Percentiles rank a stretch among this genome's conserved stretches.
phyloP scores from a whole-genome alignment of 768 basidiomycete genomes.

The Hypholoma fasciculare region DNA sequence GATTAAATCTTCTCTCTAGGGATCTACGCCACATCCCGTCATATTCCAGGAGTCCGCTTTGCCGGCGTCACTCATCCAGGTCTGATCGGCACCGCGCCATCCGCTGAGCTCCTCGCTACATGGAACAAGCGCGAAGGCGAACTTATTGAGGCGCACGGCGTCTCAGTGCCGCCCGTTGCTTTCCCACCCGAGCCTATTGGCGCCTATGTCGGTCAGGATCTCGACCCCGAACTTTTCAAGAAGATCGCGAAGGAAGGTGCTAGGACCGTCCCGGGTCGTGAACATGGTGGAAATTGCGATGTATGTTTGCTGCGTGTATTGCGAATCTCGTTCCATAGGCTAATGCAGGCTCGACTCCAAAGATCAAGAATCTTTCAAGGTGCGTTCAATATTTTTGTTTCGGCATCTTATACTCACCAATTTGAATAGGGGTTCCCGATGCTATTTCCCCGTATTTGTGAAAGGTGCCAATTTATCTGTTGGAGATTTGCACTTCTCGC shows the following conservation, averaged over 20 bases:
- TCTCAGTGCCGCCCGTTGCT: slow-evolving; percentile 64
- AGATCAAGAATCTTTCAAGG: slow-evolving; percentile 80
- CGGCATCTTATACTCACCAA: neutral
- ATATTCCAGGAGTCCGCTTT: slow-evolving; percentile 79
- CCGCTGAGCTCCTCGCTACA: slow-evolving; percentile 64
- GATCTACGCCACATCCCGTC: slow-evolving; percentile 70
- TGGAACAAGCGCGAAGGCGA: slow-evolving; percentile 76
- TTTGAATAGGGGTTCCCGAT: slow-evolving; percentile 57
- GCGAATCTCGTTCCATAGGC: neutral
- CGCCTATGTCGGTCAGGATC: slow-evolving; percentile 70
- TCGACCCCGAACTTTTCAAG: slow-evolving; percentile 42
- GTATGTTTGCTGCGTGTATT: slow-evolving; percentile 30
- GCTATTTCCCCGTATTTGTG: slow-evolving; percentile 78
- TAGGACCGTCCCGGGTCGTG: slow-evolving; percentile 73
- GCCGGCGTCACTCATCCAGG: slow-evolving; percentile 79
- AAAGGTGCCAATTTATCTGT: slow-evolving; percentile 76
- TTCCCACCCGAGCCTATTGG: slow-evolving; percentile 60
- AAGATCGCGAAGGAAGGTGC: slow-evolving; percentile 69
- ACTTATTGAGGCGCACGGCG: slow-evolving; percentile 53
- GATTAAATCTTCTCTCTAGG: slow-evolving; percentile 31
- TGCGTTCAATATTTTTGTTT: slow-evolving; percentile 14
- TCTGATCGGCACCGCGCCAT: slow-evolving; percentile 76
- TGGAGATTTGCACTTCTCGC: slow-evolving; percentile 79
- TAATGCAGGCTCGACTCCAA: neutral
- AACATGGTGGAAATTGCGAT: slow-evolving; percentile 81